Conservation (phyloP, 176 grass and related monocot species). For the Tillandsia fasciculata region DNA sequence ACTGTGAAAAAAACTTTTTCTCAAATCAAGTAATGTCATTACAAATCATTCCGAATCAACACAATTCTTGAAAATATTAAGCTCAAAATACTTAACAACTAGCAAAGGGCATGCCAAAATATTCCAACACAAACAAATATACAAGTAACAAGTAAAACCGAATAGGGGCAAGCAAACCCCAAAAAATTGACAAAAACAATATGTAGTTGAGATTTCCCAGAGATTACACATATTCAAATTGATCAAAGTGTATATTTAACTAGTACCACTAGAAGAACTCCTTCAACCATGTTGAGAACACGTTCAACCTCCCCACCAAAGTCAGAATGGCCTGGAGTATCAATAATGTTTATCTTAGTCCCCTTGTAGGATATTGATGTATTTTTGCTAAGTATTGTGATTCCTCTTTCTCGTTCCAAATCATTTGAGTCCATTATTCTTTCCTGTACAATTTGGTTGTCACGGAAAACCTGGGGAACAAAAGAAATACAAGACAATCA, state of each 20-base stretch:
- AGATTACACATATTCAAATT: background rate
- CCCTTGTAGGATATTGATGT: constrained; percentile 97
- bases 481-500: constrained; percentile 25
- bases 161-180: background rate
- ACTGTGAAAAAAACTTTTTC: no score
- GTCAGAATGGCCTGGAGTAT: constrained; percentile 95
- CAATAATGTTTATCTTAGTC: constrained; percentile 96
- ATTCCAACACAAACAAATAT: background rate
- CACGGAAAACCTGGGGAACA: constrained; percentile 78
- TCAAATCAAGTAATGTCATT: no score
- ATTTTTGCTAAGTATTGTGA: constrained; percentile 99
- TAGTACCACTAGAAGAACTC: constrained; percentile 94
- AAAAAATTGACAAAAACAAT: constrained; percentile 9
- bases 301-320: constrained; percentile 97
- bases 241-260: constrained; percentile 8
- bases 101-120: constrained; percentile 3
- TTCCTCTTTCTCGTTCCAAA: constrained; percentile 92
- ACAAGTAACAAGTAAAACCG: background rate
- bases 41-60: no score
- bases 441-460: constrained; percentile 91
- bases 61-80: background rate
- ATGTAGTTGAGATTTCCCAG: background rate
- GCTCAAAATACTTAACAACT: background rate
- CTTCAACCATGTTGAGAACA: constrained; percentile 98
- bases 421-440: constrained; percentile 99